Evolutionary conservation across 2,329 filamentous ascomycete species (phyloP).

Genomic region (Aureobasidium sp.): DNA sequence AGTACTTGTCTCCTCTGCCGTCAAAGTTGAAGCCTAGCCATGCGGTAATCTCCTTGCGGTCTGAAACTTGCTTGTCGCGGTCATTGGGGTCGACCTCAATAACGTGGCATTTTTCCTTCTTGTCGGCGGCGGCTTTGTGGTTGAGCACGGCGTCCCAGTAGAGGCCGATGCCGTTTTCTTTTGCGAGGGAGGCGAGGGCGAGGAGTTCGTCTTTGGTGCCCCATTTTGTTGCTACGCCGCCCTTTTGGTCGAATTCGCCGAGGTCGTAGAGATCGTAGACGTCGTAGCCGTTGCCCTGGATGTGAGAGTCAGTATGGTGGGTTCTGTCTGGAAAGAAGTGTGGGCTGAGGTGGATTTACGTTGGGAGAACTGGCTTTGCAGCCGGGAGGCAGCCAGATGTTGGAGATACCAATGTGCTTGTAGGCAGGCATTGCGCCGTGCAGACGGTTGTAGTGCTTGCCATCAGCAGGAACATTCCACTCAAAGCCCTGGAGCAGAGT

Average conservation of each 20-base stretch:
- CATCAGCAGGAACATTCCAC: conserved; percentile 58
- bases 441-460: conserved; percentile 54
- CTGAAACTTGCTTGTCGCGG: conserved; percentile 43
- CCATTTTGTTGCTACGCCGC: conserved; percentile 55
- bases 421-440: conserved; percentile 43
- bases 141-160: conserved; percentile 65
- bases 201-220: conserved; percentile 53
- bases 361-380: conserved; percentile 52
- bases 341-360: no score
- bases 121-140: conserved; percentile 59
- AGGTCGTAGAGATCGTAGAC: conserved; percentile 48
- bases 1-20: conserved; percentile 51
- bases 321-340: not conserved
- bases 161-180: conserved; percentile 45
- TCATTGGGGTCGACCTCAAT: conserved; percentile 50
- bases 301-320: not conserved
- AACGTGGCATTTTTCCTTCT: conserved; percentile 51
- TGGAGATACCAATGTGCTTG: conserved; percentile 51
- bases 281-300: conserved; percentile 49
- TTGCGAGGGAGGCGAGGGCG: conserved; percentile 41
- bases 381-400: conserved; percentile 59
- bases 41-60: conserved; percentile 51
- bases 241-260: conserved; percentile 64
- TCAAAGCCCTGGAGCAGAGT: conserved; percentile 62
- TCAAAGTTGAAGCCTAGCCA: conserved; percentile 59